phyloP scores from a whole-genome alignment of 352 stramenopile genomes.

The Pythium scleroteichum region DNA sequence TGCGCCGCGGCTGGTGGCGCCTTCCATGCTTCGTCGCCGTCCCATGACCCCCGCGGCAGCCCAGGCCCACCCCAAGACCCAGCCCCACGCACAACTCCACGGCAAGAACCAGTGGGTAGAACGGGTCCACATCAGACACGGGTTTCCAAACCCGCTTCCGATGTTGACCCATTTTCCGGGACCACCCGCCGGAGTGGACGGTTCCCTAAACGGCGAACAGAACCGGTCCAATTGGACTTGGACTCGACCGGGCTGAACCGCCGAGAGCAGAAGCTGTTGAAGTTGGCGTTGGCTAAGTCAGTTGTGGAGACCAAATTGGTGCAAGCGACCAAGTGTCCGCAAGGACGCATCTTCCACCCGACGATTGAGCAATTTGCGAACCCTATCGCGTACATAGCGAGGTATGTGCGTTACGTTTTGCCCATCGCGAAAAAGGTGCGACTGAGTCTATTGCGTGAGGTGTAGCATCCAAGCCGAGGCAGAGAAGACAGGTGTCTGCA shows the following conservation, averaged over 20 bases:
- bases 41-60: neutral
- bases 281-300: conserved; percentile 56
- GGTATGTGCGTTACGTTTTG: conserved; percentile 30
- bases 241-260: conserved; percentile 23
- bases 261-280: conserved; percentile 59
- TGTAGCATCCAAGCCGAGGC: conserved; percentile 63
- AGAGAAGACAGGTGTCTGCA: conserved; percentile 92
- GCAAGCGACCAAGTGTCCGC: conserved; percentile 32
- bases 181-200: conserved; percentile 28
- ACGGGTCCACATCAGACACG: conserved; percentile 2
- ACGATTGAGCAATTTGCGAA: conserved; percentile 87
- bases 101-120: conserved; percentile 1
- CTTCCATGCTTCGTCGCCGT: conserved; percentile 5
- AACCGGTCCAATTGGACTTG: conserved; percentile 33
- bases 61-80: neutral
- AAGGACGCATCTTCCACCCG: conserved; percentile 69
- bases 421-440: conserved; percentile 1
- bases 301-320: conserved; percentile 54
- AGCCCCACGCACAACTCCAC: conserved; percentile 11
- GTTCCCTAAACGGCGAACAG: conserved; percentile 42
- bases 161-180: conserved; percentile 3
- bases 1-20: conserved; percentile 1
- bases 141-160: conserved; percentile 11
- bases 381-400: conserved; percentile 87
- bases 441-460: conserved; percentile 4